phyloP scores from a whole-genome alignment of 148 eudicot species.

The Nepenthes mirabilis region DNA sequence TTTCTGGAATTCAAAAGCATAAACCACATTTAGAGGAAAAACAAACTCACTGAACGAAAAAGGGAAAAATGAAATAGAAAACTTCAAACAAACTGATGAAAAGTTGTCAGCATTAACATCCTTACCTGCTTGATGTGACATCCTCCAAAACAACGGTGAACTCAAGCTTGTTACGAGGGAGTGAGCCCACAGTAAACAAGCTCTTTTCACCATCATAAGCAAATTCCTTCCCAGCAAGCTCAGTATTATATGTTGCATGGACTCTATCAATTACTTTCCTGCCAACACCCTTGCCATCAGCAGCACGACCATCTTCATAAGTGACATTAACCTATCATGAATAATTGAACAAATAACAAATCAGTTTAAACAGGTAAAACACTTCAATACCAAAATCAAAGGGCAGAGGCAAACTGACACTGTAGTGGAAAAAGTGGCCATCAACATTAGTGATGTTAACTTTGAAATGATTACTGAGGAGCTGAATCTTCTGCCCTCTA shows the following conservation, averaged over 20 bases:
- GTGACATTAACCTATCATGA: constrained; percentile 50
- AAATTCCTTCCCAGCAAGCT: constrained; percentile 68
- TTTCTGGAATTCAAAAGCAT: constrained; percentile 23
- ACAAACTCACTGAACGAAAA: not conserved
- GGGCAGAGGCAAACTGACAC: constrained; percentile 32
- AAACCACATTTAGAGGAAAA: not conserved
- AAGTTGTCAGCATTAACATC: not conserved
- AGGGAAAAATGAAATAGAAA: not conserved
- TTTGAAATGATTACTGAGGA: constrained; percentile 80
- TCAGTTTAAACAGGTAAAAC: not conserved
- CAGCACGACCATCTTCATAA: constrained; percentile 88
- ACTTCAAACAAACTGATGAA: not conserved
- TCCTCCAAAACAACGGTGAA: constrained; percentile 81
- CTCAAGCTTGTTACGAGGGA: constrained; percentile 76
- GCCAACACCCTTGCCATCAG: constrained; percentile 78
- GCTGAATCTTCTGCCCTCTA: constrained; percentile 50
- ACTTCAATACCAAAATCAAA: not conserved
- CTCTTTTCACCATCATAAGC: constrained; percentile 98
- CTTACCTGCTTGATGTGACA: constrained; percentile 46
- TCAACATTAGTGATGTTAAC: constrained; percentile 57
- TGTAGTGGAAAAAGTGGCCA: constrained; percentile 78
- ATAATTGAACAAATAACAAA: not conserved
- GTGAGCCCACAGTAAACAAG: constrained; percentile 83
- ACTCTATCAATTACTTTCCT: constrained; percentile 69
- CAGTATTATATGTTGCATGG: constrained; percentile 64